phyloP scores from a whole-genome alignment of 371 early-diverging fungal species.

The Saksenaea vasiformis region DNA sequence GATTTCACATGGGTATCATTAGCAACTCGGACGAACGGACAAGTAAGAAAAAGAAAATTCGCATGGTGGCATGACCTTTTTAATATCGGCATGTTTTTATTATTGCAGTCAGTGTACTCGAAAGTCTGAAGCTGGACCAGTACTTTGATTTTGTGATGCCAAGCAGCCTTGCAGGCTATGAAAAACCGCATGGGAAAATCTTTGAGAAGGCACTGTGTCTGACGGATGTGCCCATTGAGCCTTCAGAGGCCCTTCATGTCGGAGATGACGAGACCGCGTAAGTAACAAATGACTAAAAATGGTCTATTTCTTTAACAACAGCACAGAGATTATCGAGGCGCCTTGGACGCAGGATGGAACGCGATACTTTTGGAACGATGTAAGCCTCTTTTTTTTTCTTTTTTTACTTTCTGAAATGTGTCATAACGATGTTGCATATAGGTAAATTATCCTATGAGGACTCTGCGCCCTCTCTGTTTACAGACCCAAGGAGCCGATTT shows the following conservation, averaged over 20 bases:
- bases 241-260: constrained; percentile 33
- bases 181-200: constrained; percentile 20
- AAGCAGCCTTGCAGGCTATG: constrained; percentile 16
- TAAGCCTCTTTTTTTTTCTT: constrained; percentile 6
- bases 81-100: not conserved
- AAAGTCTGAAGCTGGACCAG: constrained; percentile 12
- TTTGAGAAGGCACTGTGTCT: constrained; percentile 24
- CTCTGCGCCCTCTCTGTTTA: constrained; percentile 16
- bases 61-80: not conserved
- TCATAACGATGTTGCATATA: not conserved
- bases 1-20: constrained; percentile 20
- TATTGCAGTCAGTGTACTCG: constrained; percentile 15
- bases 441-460: constrained; percentile 37
- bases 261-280: constrained; percentile 44
- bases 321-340: constrained; percentile 20
- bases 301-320: not conserved
- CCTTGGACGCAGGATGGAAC: constrained; percentile 41
- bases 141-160: constrained; percentile 26
- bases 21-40: constrained; percentile 28
- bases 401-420: no score
- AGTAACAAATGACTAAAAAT: constrained; percentile 1
- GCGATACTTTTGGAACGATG: constrained; percentile 38
- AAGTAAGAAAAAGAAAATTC: constrained; percentile 7
- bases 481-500: constrained; percentile 5
- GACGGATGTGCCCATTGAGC: constrained; percentile 20